Evolutionary conservation across 2,329 filamentous ascomycete species (phyloP).

Genomic region (Aspergillus tanneri): DNA sequence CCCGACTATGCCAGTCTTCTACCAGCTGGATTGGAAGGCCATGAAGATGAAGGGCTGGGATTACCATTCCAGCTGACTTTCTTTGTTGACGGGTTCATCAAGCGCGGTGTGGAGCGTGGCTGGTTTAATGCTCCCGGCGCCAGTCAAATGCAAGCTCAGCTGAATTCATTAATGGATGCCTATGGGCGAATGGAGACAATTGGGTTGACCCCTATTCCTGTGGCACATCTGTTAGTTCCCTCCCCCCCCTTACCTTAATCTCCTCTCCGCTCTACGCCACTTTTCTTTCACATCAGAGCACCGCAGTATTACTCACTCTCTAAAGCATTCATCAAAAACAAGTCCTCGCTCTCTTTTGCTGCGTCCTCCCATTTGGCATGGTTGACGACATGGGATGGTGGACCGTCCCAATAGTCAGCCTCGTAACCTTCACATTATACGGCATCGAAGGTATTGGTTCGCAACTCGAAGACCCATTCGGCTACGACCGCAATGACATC

Average conservation of each 20-base stretch:
- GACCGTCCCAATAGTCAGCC: conserved; percentile 57
- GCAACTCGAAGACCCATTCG: conserved; percentile 66
- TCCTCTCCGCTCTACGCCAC: no score
- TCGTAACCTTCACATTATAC: conserved; percentile 64
- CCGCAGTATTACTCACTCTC: not conserved
- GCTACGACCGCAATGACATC: conserved; percentile 65
- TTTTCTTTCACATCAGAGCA: not conserved
- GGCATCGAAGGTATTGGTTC: conserved; percentile 63
- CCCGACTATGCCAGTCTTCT: conserved; percentile 54
- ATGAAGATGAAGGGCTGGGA: conserved; percentile 60
- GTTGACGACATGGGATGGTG: conserved; percentile 64
- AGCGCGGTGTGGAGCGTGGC: conserved; percentile 53
- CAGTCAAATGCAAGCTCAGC: conserved; percentile 57
- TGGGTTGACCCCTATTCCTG: conserved; percentile 61
- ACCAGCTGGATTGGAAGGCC: conserved; percentile 51
- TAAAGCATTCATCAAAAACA: conserved; percentile 62
- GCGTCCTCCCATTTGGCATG: conserved; percentile 62
- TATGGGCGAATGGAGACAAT: conserved; percentile 67
- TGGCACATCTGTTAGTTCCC: conserved; percentile 55
- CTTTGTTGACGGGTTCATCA: conserved; percentile 61
- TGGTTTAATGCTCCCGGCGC: conserved; percentile 63
- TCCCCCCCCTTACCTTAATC: not conserved
- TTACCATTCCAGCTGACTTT: conserved; percentile 61
- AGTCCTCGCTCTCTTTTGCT: conserved; percentile 61
- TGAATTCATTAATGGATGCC: conserved; percentile 57